A percentile compares a stretch with the other conserved stretches of the same genome.
These are phyloP conservation scores for Kingdonia uniflora DNA, from an alignment of 164 flowering plant species.

Conservation along the genomic window DNA sequence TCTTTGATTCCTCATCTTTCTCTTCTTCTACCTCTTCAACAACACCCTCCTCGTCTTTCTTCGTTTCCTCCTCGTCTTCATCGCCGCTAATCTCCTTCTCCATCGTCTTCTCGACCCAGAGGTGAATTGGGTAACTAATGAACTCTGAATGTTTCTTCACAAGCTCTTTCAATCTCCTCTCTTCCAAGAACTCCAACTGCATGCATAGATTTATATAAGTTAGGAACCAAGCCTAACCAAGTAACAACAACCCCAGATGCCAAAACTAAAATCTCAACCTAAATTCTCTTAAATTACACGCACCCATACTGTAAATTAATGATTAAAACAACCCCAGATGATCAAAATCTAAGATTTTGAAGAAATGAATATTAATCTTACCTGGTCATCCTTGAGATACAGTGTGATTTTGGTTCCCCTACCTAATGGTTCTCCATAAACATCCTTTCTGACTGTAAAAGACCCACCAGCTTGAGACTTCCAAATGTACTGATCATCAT, in stretches of 20 bases:
- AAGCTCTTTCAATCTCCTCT: constrained; percentile 57
- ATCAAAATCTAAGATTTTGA: too few species aligned
- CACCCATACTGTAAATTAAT: too few species aligned
- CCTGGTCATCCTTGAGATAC: constrained; percentile 60
- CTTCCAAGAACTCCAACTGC: constrained; percentile 59
- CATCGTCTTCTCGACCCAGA: constrained; percentile 58
- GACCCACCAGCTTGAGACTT: constrained; percentile 73
- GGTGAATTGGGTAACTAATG: constrained; percentile 59
- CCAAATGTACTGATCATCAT: constrained; percentile 63
- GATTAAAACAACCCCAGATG: too few species aligned
- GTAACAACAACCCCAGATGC: too few species aligned
- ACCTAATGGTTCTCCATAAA: constrained; percentile 42
- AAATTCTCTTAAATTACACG: too few species aligned
- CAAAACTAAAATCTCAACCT: too few species aligned
- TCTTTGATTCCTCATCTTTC: constrained; percentile 18
- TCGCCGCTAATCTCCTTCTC: constrained; percentile 61
- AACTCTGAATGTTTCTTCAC: constrained; percentile 73
- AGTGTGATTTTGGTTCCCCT: constrained; percentile 63
- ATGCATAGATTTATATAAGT: too few species aligned
- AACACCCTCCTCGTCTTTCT: constrained; percentile 57
- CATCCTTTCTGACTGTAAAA: constrained; percentile 59
- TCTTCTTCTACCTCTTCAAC: constrained; percentile 59
- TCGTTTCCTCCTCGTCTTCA: constrained; percentile 45
- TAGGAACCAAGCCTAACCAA: too few species aligned
- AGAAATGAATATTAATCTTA: too few species aligned